Conservation (phyloP, 2,329 filamentous ascomycete species). For the Botrytis fragariae region DNA sequence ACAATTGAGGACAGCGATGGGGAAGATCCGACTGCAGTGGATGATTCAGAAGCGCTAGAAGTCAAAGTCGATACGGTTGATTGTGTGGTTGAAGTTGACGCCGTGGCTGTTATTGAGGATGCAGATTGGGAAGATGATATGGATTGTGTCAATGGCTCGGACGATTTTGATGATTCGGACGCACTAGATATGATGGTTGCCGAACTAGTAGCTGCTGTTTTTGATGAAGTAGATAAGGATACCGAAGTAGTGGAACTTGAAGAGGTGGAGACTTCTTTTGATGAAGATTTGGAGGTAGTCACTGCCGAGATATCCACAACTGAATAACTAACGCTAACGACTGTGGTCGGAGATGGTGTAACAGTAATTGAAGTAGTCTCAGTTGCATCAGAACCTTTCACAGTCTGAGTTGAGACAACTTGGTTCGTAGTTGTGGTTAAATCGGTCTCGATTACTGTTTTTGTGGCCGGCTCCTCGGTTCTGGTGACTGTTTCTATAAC, state of each 20-base stretch:
- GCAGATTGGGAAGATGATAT: not conserved
- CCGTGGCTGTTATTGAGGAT: conserved; percentile 3
- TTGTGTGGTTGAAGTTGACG: not conserved
- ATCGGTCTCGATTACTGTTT: conserved; percentile 33
- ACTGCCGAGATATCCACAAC: conserved; percentile 34
- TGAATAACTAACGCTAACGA: conserved; percentile 33
- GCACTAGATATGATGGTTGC: not conserved
- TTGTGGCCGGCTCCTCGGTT: conserved; percentile 28
- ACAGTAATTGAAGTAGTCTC: conserved; percentile 32
- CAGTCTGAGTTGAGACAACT: conserved; percentile 29
- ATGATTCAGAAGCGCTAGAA: not conserved
- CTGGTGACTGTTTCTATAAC: conserved; percentile 32
- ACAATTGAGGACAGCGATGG: not conserved
- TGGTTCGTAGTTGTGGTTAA: conserved; percentile 26
- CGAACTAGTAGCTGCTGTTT: not conserved
- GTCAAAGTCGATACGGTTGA: not conserved
- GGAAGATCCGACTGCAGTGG: not conserved
- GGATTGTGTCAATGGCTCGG: not conserved
- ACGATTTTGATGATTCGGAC: not conserved
- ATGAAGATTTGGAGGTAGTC: conserved; percentile 21
- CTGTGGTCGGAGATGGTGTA: conserved; percentile 29
- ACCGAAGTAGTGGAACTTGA: conserved; percentile 8
- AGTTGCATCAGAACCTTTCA: conserved; percentile 31
- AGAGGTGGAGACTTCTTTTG: conserved; percentile 15
- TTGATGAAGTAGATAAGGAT: conserved; percentile 7